Evolutionary conservation across 768 basidiomycete genomes (phyloP), one percentile per base, ranked within the genome.

Genomic region (Clavulina sp.): DNA sequence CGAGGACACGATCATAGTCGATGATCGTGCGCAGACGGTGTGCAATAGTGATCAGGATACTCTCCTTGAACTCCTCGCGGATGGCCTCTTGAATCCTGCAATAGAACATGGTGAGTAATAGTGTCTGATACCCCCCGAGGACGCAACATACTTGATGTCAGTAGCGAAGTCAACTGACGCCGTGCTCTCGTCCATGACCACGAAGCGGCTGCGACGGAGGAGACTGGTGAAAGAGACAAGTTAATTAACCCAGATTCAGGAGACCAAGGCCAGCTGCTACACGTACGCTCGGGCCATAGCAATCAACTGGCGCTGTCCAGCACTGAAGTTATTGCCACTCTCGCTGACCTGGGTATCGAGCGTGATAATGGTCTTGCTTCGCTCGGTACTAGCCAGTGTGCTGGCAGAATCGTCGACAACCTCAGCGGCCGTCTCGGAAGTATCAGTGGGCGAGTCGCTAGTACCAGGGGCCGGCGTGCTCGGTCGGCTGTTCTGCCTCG

Each of bases 321-420:
- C 85, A 1, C 85, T 91, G 64, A 95, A 92, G 67, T 95, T 93
- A 29, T 78, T 72, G 0, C 89, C 89, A 0, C 88, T 88, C 0
- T 84, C 72, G 0, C 85, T 85, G 5, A 93, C 81, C 54, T 81
- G 77, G 0, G 81, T 84, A 19, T 84, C 77, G 3, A 93, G 70
- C 0, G 76, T 71, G 28, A 92, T 68, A 0, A 52, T 29, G 1
- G 68, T 68, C 0, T 69, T 71, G 60, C 75, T 81, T 29, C 59
- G 50, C 21, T 83, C 81, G 2, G 71, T 48, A 4, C 38, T 48
- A n/a, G 47, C 30, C 4, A 48, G 23, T 4, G 52, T 50, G 4
- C 13, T 24, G 24, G 26, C 29, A 28, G 23, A 31, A 18, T 9
- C 33, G 32, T 4, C 47, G 29, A 28, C 47, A 18, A 26, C 26